phyloP scores from a whole-genome alignment of 257 asterid genomes.

The Paulownia fortunei region DNA sequence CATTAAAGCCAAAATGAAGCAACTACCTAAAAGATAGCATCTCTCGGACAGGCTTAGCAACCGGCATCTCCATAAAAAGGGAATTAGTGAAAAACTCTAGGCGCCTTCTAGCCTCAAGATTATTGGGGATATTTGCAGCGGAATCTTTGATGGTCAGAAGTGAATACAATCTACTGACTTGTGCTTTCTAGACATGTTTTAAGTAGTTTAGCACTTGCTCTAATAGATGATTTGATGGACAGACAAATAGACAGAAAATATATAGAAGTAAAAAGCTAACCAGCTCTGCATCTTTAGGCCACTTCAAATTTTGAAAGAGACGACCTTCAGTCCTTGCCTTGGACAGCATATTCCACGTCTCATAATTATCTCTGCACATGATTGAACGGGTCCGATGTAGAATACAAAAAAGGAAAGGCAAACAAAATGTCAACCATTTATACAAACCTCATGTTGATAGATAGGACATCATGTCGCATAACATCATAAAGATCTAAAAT shows the following conservation, averaged over 20 bases:
- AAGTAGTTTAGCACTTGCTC: constrained; percentile 32
- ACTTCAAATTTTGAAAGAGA: constrained; percentile 86
- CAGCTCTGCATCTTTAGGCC: constrained; percentile 90
- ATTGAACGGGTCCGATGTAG: constrained; percentile 17
- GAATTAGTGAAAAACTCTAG: constrained; percentile 92
- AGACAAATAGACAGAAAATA: constrained; percentile 16
- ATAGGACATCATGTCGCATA: constrained; percentile 78
- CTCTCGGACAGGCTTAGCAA: constrained; percentile 85
- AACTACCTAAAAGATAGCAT: constrained; percentile 88
- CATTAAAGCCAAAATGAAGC: constrained; percentile 6
- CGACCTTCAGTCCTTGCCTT: constrained; percentile 93
- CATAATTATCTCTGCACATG: constrained; percentile 67
- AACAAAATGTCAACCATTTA: constrained; percentile 12
- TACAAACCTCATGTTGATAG: constrained; percentile 79
- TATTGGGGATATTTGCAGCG: constrained; percentile 83
- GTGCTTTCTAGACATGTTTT: constrained; percentile 66
- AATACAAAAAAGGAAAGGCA: constrained; percentile 6
- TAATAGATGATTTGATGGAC: constrained; percentile 6
- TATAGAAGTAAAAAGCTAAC: constrained; percentile 46
- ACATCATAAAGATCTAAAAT: constrained; percentile 95
- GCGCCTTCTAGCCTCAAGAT: constrained; percentile 96
- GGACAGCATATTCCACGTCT: constrained; percentile 73
- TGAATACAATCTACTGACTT: constrained; percentile 78
- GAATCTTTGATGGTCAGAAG: constrained; percentile 90
- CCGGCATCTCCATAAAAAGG: constrained; percentile 97